Evolutionary conservation across 805 yeast species (phyloP), one percentile per base, ranked within the genome.

Genomic region (Metschnikowia koreensis): DNA sequence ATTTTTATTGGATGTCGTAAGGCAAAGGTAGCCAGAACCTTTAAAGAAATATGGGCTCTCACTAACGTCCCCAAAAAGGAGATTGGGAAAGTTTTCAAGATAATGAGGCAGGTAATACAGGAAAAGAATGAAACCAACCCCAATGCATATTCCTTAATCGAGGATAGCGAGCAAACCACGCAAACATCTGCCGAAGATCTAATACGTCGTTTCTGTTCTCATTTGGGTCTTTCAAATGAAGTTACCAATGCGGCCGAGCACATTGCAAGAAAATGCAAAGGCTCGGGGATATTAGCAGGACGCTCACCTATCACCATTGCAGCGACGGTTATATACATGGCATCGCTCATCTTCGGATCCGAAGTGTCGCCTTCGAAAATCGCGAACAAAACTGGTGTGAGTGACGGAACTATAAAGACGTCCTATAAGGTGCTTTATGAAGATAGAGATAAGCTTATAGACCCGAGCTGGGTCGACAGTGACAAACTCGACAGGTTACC

Each of bases 281-380:
- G 89, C 56, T 86, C 87, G 55, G 97, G 97, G 50, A 96, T 93
- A 38, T 77, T 94, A 63, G 97, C 96, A 15, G 98, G 99, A 62
- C 81, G 97, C 60, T 89, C 97, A 3, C 99, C 99, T 29, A 92
- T 92, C 49, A 93, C 99, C 37, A 90, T 94, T 64, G 97, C 98
- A 0, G 98, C 98, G 7, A 96, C 97, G 1, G 96, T 94, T 6
- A 93, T 94, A 45, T 94, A 93, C 71, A 86, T 94, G 88, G 89
- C 97, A 7, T 87, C 93, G 4, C 74, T 89, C n/a, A 73, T 94
- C n/a, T 92, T 92, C 66, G 87, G 87, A 42, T 84, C 86, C 36
- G 87, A 83, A 47, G 75, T 89, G 37, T 76, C 87, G 3, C 92
- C 97, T 0, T 72, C 86, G 1, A 87, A 83, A 63, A 93, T 94